These are phyloP conservation scores for Abrus precatorius DNA, from an alignment of 306 rosid genomes.

Conservation along the genomic window DNA sequence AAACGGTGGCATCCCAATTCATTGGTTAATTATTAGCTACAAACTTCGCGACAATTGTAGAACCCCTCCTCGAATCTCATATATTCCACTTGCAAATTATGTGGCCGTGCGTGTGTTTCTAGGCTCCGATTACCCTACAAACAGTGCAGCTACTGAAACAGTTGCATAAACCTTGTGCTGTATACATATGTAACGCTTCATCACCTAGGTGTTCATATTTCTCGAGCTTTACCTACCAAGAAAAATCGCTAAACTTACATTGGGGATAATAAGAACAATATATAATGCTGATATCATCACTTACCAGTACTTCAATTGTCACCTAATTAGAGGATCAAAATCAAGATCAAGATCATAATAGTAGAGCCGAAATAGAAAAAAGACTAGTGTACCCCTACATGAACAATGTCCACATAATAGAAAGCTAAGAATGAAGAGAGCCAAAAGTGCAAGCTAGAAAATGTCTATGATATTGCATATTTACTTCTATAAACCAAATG, in stretches of 20 bases:
- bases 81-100: background rate
- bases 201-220: constrained; percentile 42
- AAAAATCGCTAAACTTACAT: constrained; percentile 47
- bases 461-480: constrained; percentile 23
- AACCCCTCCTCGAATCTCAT: background rate
- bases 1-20: background rate
- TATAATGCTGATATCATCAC: background rate
- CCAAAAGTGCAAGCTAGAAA: constrained; percentile 51
- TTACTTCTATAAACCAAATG: constrained; percentile 36
- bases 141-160: constrained; percentile 38
- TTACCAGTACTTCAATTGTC: constrained; percentile 36
- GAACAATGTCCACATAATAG: background rate
- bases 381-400: constrained; percentile 49
- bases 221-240: constrained; percentile 44
- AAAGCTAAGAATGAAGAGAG: constrained; percentile 6
- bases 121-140: background rate
- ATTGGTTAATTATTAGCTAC: background rate
- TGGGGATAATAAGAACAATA: constrained; percentile 46
- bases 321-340: constrained; percentile 34
- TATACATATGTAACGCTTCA: constrained; percentile 21
- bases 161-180: constrained; percentile 15
- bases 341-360: constrained; percentile 29
- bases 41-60: too few species aligned
- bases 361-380: background rate
- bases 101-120: background rate